Evolutionary conservation across 371 early-diverging fungal species (phyloP).

Genomic region (Actinomucor elegans): DNA sequence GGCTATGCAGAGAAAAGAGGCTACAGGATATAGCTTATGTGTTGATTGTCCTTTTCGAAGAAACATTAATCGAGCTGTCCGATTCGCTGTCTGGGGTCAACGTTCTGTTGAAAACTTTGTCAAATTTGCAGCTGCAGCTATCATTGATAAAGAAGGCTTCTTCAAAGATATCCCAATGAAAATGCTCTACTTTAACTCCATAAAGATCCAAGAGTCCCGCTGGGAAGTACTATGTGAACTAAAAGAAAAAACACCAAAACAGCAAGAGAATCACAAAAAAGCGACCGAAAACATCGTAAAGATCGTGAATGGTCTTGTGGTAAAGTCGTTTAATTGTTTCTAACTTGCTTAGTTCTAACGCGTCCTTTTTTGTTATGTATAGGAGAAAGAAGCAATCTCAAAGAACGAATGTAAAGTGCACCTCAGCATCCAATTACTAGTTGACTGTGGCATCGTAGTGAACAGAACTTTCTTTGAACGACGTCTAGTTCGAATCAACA

Average conservation of each 20-base stretch:
- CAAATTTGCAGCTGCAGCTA: conserved; percentile 21
- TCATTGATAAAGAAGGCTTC: no score
- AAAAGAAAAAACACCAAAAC: neutral
- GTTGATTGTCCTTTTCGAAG: no score
- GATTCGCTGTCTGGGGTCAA: conserved; percentile 9
- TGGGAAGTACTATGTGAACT: conserved; percentile 36
- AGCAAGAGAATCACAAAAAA: neutral
- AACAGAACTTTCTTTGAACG: conserved; percentile 50
- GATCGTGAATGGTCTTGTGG: conserved; percentile 35
- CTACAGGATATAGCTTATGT: no score
- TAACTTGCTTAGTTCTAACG: no score
- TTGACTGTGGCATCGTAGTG: conserved; percentile 51
- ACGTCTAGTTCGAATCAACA: conserved; percentile 66
- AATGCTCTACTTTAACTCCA: conserved; percentile 35
- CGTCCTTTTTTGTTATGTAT: neutral
- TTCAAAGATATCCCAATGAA: no score
- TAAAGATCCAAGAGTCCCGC: conserved; percentile 30
- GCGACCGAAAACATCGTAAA: conserved; percentile 20
- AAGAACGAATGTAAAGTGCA: conserved; percentile 31
- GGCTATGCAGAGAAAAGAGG: no score
- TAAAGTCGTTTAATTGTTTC: no score
- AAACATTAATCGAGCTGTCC: neutral
- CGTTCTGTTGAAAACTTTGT: conserved; percentile 32
- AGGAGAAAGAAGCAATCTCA: conserved; percentile 20
- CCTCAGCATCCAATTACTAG: conserved; percentile 46